Evolutionary conservation across 2,329 filamentous ascomycete genomes (phyloP).

Genomic region (Fusarium temperatum): DNA sequence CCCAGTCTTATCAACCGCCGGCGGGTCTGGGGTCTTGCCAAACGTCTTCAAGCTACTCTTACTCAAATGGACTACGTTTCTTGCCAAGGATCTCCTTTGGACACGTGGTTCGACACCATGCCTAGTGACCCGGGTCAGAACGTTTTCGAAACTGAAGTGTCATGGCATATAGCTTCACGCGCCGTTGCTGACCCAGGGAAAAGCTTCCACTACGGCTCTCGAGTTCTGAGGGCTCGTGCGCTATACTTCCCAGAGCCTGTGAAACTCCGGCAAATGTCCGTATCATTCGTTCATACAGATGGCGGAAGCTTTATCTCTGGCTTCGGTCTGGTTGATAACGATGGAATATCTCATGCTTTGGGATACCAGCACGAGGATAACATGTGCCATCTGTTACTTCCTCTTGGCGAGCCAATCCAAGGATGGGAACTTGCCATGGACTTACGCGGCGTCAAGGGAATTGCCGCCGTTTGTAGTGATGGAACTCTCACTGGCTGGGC

Average conservation of each 20-base stretch:
- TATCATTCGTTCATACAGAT: constrained; percentile 1
- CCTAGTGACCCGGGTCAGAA: accelerated
- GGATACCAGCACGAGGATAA: neutral
- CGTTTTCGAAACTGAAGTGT: accelerated
- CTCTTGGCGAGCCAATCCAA: neutral
- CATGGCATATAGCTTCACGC: neutral
- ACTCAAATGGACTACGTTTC: neutral
- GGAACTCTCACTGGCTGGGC: neutral
- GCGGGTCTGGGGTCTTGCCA: constrained; percentile 4
- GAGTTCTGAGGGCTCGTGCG: neutral
- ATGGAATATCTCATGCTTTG: neutral
- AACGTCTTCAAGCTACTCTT: neutral
- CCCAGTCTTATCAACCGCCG: constrained; percentile 12
- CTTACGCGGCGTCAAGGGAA: neutral
- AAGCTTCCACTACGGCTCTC: neutral
- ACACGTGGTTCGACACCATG: constrained; percentile 1
- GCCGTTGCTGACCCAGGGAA: accelerated
- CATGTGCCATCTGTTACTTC: neutral
- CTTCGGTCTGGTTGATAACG: neutral
- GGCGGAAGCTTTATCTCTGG: constrained; percentile 12
- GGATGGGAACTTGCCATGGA: neutral
- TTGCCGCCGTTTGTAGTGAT: neutral
- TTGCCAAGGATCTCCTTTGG: neutral
- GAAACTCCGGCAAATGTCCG: neutral
- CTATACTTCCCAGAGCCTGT: neutral